Base-by-base conservation (phyloP, 768 basidiomycete species). In the Lenzites betulinus region DNA sequence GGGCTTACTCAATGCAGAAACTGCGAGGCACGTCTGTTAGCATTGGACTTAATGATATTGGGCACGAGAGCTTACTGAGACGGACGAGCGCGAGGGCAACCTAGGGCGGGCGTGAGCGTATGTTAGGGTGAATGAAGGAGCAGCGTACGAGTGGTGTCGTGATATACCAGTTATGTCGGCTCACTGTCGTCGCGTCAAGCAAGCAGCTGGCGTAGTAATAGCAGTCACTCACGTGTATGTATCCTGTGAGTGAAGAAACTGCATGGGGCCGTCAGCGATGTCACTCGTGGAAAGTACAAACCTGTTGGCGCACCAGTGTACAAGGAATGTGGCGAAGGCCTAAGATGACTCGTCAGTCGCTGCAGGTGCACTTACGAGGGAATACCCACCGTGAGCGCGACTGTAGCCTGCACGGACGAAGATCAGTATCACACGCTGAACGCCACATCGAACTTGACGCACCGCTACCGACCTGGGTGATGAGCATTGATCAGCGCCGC, bases 281-380 rank as follows among this genome's bases (percentile, higher is more conserved):
- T 23, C 13, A 33, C 1, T 3, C 1, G 5, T 8, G 35, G 5
- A 1, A 15, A 1, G 23, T 4, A 22, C 13, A 7, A 25, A 28
- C 8, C 9, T 11, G 28, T 9, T 7, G 33, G 46, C 67, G 25
- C 13, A 70, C 69, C 67, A 66, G 23, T 70, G 69, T 3, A 67
- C 67, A 51, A 64, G 42, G 64, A 68, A 67, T 20, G 66, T 70
- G 30, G 64, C 52, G 16, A 64, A 30, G 9, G 69, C 69, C 69
- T 70, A 18, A 18, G 15, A n/a, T 7, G 5, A 18, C 15, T 13
- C 3, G 22, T 44, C 15, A 53, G n/a, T 12, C 16, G n/a, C 0
- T 20, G 23, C 11, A 7, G 13, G 20, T 12, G 38, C n/a, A 15
- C 0, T 8, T 2, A 18, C 7, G 7, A 8, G 1, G 25, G 15